Base-by-base conservation (phyloP, 331 rosid species). In the Spiraea crenata region DNA sequence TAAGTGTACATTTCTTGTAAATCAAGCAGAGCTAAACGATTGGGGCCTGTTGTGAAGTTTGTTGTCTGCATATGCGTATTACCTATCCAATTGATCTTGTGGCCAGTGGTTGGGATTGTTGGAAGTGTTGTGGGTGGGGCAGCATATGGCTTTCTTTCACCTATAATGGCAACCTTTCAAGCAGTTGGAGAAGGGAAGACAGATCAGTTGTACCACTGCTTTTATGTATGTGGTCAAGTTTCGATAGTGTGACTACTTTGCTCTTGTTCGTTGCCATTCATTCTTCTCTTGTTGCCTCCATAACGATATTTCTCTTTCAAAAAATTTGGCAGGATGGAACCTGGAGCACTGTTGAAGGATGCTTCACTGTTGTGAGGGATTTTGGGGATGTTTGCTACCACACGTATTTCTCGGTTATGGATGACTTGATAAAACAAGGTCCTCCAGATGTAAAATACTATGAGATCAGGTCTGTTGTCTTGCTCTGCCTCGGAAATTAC, bases 151-250 rank as follows among this genome's bases (percentile, higher is more conserved):
- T 83, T 79, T 57, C 56, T 89, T 80, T 82, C 92, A 19, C 98
- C 99, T 6, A 78, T 89, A 65, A 75, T 86, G 73, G 88, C 86
- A 66, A 95, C 99, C 56, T 89, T 95, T 82, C 77, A 86, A 69
- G 98, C 96, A 57, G 88, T 91, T 65, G 92, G 90, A 78, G 99
- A 82, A 81, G 97, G 89, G 78, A 95, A 77, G 88, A 81, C 89
- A 6, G 51, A 82, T 67, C 59, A 77, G 52, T 50, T 89, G 60
- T 77, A 58, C 82, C 96, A 84, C 81, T 86, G 96, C 82, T 83
- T 95, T 50, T 78, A 72, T 52, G 99, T 95, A 91, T 77, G 96
- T 83, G 76, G 69, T 72, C 16, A 41, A 59, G 70, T 17, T 72
- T 72, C 46, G 70, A 50, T 2, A 3, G 25, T 45, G 64, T 50